Evolutionary conservation across 164 flowering plant genomes (phyloP), one percentile per base, ranked within the genome.

Genomic region (Cinnamomum chago): DNA sequence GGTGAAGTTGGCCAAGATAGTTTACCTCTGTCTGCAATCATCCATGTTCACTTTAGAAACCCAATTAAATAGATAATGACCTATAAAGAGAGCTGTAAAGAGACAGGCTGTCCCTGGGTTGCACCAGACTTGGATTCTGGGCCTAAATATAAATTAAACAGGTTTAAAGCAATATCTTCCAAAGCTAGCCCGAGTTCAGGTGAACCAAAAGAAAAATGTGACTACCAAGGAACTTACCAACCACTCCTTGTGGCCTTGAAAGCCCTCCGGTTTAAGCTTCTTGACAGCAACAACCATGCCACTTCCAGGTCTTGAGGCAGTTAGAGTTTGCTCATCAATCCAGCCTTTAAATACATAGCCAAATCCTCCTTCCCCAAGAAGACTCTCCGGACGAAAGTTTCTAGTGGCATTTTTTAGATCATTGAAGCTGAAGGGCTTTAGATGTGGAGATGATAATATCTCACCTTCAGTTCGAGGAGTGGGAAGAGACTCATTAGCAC

Each of bases 1-100:
- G 98, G 80, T 85, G 89, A 78, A 94, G 91, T 79, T 88, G 93
- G 22, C 98, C 92, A 52, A 92, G 88, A 77, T 90, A 88, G 74
- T 88, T 84, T 35, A 94, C 94, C 82, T 94, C 98, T 58, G 96
- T 83, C 97, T 94, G 90, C 77, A 88, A 79, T 28, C 22, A 30
- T 33, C 23, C 20, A 30, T 7, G 17, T 20, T 15, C 47, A 40
- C 1, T 40, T 40, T 40, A 40, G 40, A 51, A 24, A 71, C 40
- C 64, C 20, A 14, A 27, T 71, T n/a, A 55, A 55, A 55, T 23
- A 17, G 12, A 13, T 17, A 70, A 18, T 33, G n/a, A 35, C 25
- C 50, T 17, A 33, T 33, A 68, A 17, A 40, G 47, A 40, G n/a
- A 14, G n/a, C 60, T 2, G 17, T 55, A 15, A 15, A 15, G 60